phyloP scores from a whole-genome alignment of 2,329 filamentous ascomycete species.

The Fusarium brachygibbosum region DNA sequence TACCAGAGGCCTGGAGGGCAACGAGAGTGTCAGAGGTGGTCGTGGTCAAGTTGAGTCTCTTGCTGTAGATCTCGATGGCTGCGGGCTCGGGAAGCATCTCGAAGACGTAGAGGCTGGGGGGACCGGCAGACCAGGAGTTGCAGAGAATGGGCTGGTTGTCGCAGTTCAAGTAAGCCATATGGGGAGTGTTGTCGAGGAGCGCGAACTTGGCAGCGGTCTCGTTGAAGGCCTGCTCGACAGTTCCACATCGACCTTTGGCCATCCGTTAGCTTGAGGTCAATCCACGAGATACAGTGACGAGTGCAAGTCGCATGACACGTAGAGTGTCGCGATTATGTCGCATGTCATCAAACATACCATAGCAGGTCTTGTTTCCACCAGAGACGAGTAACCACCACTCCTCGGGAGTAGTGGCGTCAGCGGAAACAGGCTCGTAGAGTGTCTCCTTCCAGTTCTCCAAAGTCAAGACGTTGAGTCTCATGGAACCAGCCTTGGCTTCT shows the following conservation, averaged over 20 bases:
- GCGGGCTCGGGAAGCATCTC: conserved; percentile 75
- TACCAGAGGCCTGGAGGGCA: conserved; percentile 66
- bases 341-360: conserved; percentile 59
- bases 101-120: conserved; percentile 76
- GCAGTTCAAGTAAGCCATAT: conserved; percentile 79
- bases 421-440: conserved; percentile 72
- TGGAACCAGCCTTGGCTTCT: conserved; percentile 57
- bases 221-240: conserved; percentile 75
- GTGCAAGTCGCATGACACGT: conserved; percentile 1
- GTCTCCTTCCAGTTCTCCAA: conserved; percentile 79
- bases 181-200: conserved; percentile 70
- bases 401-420: conserved; percentile 72
- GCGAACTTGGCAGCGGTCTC: conserved; percentile 75
- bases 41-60: conserved; percentile 77
- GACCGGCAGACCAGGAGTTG: conserved; percentile 77
- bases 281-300: not conserved
- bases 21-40: conserved; percentile 74
- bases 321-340: not conserved
- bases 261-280: conserved; percentile 39
- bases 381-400: conserved; percentile 83
- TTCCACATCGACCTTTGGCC: conserved; percentile 71
- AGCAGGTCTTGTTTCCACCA: conserved; percentile 84
- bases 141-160: conserved; percentile 81
- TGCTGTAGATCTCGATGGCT: conserved; percentile 73
- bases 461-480: conserved; percentile 67